Conservation (phyloP, 2,329 filamentous ascomycete species). For the Proliferodiscus dingleyae region DNA sequence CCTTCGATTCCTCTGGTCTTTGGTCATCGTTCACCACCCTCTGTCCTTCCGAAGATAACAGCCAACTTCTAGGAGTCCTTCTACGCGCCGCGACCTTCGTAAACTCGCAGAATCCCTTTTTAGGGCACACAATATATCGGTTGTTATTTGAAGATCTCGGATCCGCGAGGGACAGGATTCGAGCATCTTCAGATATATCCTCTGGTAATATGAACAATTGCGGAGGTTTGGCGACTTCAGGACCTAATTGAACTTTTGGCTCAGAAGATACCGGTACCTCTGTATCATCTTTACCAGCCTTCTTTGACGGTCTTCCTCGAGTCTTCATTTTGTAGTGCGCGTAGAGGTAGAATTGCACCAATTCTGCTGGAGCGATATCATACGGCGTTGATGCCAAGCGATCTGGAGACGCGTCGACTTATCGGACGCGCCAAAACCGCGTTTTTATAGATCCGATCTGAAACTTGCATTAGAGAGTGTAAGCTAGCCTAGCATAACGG, state of each 20-base stretch:
- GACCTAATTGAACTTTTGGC: slow-evolving; percentile 27
- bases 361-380: too few species aligned
- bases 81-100: slow-evolving; percentile 51
- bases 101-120: slow-evolving; percentile 61
- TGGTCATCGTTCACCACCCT: slow-evolving; percentile 13
- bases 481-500: background rate
- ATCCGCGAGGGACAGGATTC: slow-evolving; percentile 56
- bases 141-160: slow-evolving; percentile 50
- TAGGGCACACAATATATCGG: slow-evolving; percentile 58
- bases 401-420: background rate
- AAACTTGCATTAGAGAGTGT: background rate
- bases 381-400: background rate
- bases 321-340: slow-evolving; percentile 30
- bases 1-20: slow-evolving; percentile 7
- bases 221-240: slow-evolving; percentile 38
- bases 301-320: slow-evolving; percentile 24
- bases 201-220: slow-evolving; percentile 58
- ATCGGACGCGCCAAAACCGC: background rate
- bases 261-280: slow-evolving; percentile 22
- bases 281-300: slow-evolving; percentile 15
- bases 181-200: slow-evolving; percentile 47
- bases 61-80: slow-evolving; percentile 55
- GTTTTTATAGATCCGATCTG: background rate
- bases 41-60: slow-evolving; percentile 37
- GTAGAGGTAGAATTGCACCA: too few species aligned